Conservation (phyloP, 2,329 filamentous ascomycete genomes). For the Nakataea oryzae region DNA sequence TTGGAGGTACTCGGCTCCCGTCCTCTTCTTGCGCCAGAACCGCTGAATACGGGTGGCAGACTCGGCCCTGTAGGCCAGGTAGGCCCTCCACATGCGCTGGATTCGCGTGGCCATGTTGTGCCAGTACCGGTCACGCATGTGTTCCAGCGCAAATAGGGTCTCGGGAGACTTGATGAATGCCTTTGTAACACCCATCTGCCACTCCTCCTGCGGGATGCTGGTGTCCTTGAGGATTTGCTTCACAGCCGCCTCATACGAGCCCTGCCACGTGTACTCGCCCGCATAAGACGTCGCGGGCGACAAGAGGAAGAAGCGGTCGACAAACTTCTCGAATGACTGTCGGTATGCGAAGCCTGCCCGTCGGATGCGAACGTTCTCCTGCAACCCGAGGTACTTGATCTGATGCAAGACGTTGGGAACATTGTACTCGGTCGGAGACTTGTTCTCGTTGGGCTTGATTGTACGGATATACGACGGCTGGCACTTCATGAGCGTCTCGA, state of each 20-base stretch:
- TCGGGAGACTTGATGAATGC: conserved; percentile 98
- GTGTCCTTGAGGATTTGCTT: conserved; percentile 94
- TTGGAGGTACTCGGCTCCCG: conserved; percentile 80
- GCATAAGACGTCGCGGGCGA: conserved; percentile 94
- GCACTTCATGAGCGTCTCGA: conserved; percentile 92
- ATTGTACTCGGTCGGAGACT: conserved; percentile 89
- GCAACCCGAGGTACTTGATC: conserved; percentile 97
- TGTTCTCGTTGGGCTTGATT: conserved; percentile 99
- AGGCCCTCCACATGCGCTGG: conserved; percentile 94
- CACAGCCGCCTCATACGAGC: conserved; percentile 76
- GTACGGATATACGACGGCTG: conserved; percentile 97
- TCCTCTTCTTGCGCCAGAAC: conserved; percentile 89
- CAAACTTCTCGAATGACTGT: conserved; percentile 96
- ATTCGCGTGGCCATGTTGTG: conserved; percentile 99
- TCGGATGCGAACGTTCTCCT: conserved; percentile 96
- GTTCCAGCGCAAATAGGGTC: conserved; percentile 90
- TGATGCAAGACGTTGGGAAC: conserved; percentile 89
- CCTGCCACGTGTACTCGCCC: conserved; percentile 93
- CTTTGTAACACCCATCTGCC: conserved; percentile 93
- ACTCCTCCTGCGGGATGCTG: conserved; percentile 89
- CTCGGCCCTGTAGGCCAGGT: conserved; percentile 83
- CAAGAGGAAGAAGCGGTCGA: conserved; percentile 90
- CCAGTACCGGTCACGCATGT: conserved; percentile 97
- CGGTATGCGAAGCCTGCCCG: conserved; percentile 94
- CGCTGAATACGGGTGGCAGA: conserved; percentile 89